Percentiles rank a stretch among this genome's conserved stretches.
Evolutionary conservation across 352 stramenopile species (phyloP).

Genomic region (Phytophthora podocarpi): DNA sequence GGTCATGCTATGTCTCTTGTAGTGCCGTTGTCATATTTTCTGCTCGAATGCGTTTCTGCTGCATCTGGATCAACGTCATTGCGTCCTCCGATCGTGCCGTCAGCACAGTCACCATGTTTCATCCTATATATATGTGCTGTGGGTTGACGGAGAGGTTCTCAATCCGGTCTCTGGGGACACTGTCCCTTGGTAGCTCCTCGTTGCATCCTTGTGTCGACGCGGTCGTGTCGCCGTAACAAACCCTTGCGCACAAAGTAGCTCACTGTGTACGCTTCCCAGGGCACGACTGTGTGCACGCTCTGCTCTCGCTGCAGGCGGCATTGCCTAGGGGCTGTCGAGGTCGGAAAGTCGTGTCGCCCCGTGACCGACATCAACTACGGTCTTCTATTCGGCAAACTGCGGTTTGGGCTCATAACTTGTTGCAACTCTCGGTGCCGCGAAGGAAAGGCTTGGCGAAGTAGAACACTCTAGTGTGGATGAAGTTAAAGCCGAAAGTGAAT

Average conservation of each 20-base stretch:
- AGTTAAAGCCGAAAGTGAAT: too few relatives aligned
- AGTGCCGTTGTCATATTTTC: neutral
- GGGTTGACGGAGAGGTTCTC: neutral
- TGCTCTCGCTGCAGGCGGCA: slow-evolving; percentile 2
- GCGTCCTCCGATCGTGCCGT: neutral
- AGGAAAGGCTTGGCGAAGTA: too few relatives aligned
- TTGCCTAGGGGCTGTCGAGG: slow-evolving; percentile 7
- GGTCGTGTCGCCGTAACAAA: neutral
- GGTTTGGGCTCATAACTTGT: slow-evolving; percentile 14
- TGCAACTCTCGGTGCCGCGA: too few relatives aligned
- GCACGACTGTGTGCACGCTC: neutral
- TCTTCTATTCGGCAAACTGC: slow-evolving; percentile 7
- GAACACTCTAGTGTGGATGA: too few relatives aligned
- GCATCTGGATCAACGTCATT: neutral
- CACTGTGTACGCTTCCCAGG: neutral
- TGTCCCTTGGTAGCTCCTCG: neutral
- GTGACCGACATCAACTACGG: slow-evolving; percentile 14
- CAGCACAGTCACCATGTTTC: slow-evolving; percentile 10
- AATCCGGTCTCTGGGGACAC: neutral
- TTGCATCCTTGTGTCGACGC: neutral
- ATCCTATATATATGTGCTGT: neutral
- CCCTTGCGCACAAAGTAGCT: too few relatives aligned
- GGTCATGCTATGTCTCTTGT: neutral
- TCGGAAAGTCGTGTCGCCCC: slow-evolving; percentile 8
- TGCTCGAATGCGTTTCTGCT: slow-evolving; percentile 1